Conservation (phyloP, 1,139 yeast species). For the Saccharomycopsis phalli region DNA sequence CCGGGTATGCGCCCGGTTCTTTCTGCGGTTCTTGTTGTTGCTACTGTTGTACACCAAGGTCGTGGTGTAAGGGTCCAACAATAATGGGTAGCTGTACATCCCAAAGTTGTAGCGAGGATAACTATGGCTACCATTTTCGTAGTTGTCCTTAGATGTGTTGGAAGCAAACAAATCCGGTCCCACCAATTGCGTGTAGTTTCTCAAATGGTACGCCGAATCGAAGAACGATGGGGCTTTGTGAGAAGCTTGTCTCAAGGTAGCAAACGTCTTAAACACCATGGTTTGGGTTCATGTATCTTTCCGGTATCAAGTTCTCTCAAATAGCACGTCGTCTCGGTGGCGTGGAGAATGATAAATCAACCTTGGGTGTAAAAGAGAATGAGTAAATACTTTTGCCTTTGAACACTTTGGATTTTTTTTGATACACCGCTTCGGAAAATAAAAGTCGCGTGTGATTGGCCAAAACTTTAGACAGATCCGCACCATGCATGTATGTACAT, state of each 20-base stretch:
- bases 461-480: too few species aligned
- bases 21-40: slow-evolving; percentile 11
- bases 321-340: too few species aligned
- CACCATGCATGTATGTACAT: too few species aligned
- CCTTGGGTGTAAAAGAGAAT: too few species aligned
- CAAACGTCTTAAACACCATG: slow-evolving; percentile 18
- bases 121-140: slow-evolving; percentile 2
- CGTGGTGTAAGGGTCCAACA: slow-evolving; percentile 18
- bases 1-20: slow-evolving; percentile 5
- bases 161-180: slow-evolving; percentile 20
- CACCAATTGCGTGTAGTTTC: slow-evolving; percentile 18
- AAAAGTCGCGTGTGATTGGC: too few species aligned
- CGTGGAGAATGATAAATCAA: too few species aligned
- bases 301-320: too few species aligned
- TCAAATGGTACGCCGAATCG: slow-evolving; percentile 20
- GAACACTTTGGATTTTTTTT: too few species aligned
- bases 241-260: slow-evolving; percentile 16
- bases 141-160: slow-evolving; percentile 16
- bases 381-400: too few species aligned
- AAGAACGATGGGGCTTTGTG: slow-evolving; percentile 20
- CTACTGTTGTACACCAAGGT: slow-evolving; percentile 8
- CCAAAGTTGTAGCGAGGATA: slow-evolving; percentile 18
- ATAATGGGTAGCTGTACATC: slow-evolving; percentile 10
- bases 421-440: too few species aligned
- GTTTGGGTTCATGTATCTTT: too few species aligned